These are phyloP conservation scores for Silene uniflora DNA, from an alignment of 148 eudicot genomes.

Conservation along the genomic window DNA sequence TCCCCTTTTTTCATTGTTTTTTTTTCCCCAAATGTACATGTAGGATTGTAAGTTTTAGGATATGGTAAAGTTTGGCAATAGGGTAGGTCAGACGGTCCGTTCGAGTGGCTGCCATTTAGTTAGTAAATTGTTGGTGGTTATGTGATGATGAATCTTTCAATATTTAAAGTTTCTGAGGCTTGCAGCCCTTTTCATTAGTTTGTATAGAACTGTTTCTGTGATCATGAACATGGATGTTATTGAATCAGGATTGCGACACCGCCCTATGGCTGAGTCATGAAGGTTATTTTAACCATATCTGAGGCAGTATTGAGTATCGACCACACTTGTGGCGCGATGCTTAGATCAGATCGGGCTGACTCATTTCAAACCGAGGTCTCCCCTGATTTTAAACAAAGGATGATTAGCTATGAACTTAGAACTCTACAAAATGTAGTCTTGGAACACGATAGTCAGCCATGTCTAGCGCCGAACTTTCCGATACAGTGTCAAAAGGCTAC, in stretches of 20 bases:
- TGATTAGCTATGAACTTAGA: too few species aligned
- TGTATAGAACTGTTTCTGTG: neutral
- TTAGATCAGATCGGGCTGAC: too few species aligned
- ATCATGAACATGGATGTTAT: neutral
- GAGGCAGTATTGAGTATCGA: too few species aligned
- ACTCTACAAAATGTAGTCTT: too few species aligned
- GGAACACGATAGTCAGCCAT: too few species aligned
- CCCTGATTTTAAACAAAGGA: too few species aligned
- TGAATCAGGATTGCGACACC: neutral
- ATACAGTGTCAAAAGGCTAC: too few species aligned
- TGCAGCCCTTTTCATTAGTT: neutral
- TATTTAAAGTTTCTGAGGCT: conserved; percentile 1
- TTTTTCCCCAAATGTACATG: conserved; percentile 17
- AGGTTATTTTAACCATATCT: too few species aligned
- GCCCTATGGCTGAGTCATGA: neutral
- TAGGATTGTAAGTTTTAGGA: conserved; percentile 18
- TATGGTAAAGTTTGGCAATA: conserved; percentile 21
- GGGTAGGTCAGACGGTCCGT: conserved; percentile 7
- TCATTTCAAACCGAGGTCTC: too few species aligned
- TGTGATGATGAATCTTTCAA: conserved; percentile 20
- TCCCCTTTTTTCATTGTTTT: conserved; percentile 12
- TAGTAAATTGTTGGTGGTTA: conserved; percentile 20
- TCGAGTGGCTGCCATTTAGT: conserved; percentile 20
- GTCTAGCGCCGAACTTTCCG: too few species aligned
- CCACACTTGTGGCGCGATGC: too few species aligned